Conservation (phyloP, 352 stramenopile species). For the Phytophthora hibernalis region DNA sequence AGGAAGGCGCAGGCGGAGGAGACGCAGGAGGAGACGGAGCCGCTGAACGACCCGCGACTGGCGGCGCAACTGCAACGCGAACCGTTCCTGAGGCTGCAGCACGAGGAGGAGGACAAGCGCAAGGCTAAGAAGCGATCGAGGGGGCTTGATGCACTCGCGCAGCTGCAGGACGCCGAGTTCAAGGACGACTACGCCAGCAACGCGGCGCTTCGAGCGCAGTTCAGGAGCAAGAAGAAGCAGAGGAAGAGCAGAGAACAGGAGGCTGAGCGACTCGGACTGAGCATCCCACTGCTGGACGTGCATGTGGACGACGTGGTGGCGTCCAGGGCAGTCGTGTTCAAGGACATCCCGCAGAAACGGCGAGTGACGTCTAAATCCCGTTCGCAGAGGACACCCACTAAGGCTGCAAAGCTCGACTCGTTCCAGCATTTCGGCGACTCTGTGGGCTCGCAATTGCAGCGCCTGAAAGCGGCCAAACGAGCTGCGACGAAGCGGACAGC, state of each 20-base stretch:
- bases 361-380: slow-evolving; percentile 3
- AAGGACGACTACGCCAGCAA: slow-evolving; percentile 82
- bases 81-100: slow-evolving; percentile 81
- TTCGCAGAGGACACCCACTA: neutral
- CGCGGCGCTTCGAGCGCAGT: slow-evolving; percentile 51
- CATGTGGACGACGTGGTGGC: slow-evolving; percentile 60
- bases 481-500: slow-evolving; percentile 24
- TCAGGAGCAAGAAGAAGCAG: slow-evolving; percentile 70
- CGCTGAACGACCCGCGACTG: slow-evolving; percentile 63
- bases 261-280: slow-evolving; percentile 53
- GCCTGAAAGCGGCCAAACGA: slow-evolving; percentile 42
- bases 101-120: slow-evolving; percentile 75
- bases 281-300: slow-evolving; percentile 68
- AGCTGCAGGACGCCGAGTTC: slow-evolving; percentile 67
- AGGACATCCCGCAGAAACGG: slow-evolving; percentile 50
- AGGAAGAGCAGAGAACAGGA: slow-evolving; percentile 45
- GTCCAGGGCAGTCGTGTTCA: slow-evolving; percentile 68
- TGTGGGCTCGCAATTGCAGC: slow-evolving; percentile 59
- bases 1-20: slow-evolving; percentile 83
- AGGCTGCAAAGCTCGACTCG: slow-evolving; percentile 30
- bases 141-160: slow-evolving; percentile 60
- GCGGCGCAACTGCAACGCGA: slow-evolving; percentile 52
- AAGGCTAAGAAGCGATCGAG: slow-evolving; percentile 51
- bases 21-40: slow-evolving; percentile 50
- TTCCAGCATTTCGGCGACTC: slow-evolving; percentile 77